Conservation (phyloP, 2,329 filamentous ascomycete species). For the Herpotrichia juniperi region DNA sequence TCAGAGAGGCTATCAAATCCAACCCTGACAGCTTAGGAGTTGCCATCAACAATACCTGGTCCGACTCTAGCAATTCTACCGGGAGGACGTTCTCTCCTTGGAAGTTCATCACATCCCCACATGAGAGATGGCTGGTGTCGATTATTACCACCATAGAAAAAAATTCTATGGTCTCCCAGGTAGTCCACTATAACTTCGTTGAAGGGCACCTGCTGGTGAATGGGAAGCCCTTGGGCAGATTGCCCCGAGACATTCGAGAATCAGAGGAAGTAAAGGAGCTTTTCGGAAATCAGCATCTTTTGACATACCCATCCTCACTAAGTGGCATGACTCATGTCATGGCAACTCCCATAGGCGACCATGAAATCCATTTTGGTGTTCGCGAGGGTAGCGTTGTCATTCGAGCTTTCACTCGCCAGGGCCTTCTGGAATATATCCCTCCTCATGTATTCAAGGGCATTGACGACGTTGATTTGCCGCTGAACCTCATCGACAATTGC, state of each 20-base stretch:
- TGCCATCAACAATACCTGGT: slow-evolving; percentile 52
- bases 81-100: slow-evolving; percentile 25
- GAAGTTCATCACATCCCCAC: slow-evolving; percentile 23
- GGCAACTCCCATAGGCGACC: slow-evolving; percentile 38
- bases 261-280: slow-evolving; percentile 54
- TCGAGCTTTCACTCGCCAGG: slow-evolving; percentile 35
- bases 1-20: slow-evolving; percentile 44
- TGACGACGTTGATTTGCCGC: slow-evolving; percentile 56
- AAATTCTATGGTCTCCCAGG: slow-evolving; percentile 28
- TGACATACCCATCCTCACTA: slow-evolving; percentile 57
- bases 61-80: slow-evolving; percentile 36
- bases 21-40: slow-evolving; percentile 32
- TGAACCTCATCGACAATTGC: slow-evolving; percentile 56
- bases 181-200: slow-evolving; percentile 50
- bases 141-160: slow-evolving; percentile 26
- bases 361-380: slow-evolving; percentile 61
- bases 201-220: slow-evolving; percentile 56
- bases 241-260: slow-evolving; percentile 58
- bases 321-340: slow-evolving; percentile 57
- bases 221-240: slow-evolving; percentile 54
- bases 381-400: slow-evolving; percentile 50
- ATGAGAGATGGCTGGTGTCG: slow-evolving; percentile 41
- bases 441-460: slow-evolving; percentile 25
- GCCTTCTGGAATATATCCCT: slow-evolving; percentile 44
- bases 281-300: slow-evolving; percentile 59